Percentiles rank a stretch among this genome's conserved stretches.
These are phyloP conservation scores for Yamadazyma buinensis DNA, from an alignment of 1,139 yeast genomes.

Conservation along the genomic window DNA sequence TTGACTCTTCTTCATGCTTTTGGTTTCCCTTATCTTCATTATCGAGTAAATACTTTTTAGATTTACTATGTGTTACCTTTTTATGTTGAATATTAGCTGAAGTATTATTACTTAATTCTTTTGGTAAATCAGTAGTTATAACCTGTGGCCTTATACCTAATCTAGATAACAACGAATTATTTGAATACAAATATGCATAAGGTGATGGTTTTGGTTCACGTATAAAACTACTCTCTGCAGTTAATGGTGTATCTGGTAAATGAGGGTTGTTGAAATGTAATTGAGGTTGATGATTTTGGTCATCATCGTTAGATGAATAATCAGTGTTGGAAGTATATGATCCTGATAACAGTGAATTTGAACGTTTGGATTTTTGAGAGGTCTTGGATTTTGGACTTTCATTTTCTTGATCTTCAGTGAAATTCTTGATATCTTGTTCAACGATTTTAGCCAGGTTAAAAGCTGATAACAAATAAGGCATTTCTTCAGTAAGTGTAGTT, in stretches of 20 bases:
- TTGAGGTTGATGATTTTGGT: neutral
- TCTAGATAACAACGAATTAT: constrained; percentile 34
- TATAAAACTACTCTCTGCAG: constrained; percentile 32
- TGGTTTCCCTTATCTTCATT: constrained; percentile 1
- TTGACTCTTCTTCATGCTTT: constrained; percentile 8
- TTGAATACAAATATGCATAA: constrained; percentile 31
- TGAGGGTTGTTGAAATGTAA: constrained; percentile 19
- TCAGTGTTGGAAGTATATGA: neutral
- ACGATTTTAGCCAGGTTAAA: constrained; percentile 50
- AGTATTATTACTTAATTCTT: constrained; percentile 11
- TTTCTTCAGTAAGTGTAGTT: constrained; percentile 49
- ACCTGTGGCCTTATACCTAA: constrained; percentile 45
- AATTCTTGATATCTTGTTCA: constrained; percentile 46
- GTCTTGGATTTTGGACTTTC: neutral
- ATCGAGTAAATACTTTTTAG: neutral
- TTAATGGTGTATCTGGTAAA: constrained; percentile 32
- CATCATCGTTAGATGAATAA: neutral
- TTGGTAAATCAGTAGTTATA: constrained; percentile 20
- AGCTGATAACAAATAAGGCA: constrained; percentile 57
- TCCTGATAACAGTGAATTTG: constrained; percentile 2
- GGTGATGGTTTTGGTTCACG: constrained; percentile 23
- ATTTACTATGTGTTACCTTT: neutral
- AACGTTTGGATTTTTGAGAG: neutral
- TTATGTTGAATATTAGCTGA: constrained; percentile 9
- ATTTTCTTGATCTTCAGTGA: constrained; percentile 19